Evolutionary conservation across 768 basidiomycete genomes (phyloP).

Genomic region (Suillus decipiens): DNA sequence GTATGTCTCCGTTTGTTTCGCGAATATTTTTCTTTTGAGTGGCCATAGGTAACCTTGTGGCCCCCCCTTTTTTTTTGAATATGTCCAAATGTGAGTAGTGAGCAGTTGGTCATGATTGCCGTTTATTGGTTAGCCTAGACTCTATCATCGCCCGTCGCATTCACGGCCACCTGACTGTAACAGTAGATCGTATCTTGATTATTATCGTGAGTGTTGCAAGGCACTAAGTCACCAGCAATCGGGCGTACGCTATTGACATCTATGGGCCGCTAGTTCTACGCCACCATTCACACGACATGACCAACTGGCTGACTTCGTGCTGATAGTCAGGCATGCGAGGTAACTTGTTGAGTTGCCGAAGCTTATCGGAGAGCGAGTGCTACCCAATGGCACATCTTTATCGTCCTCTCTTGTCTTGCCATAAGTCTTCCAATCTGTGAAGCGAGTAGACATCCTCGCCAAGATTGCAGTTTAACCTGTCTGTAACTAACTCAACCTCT

Average conservation of each 20-base stretch:
- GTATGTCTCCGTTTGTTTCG: background rate
- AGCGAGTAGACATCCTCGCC: background rate
- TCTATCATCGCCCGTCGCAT: background rate
- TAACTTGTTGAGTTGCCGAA: background rate
- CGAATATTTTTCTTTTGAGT: background rate
- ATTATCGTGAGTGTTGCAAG: slow-evolving; percentile 6
- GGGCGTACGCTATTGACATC: background rate
- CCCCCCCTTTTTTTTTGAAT: background rate
- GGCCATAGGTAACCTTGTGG: background rate
- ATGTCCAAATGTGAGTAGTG: background rate
- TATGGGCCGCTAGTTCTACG: background rate
- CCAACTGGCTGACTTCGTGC: background rate
- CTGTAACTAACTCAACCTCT: background rate
- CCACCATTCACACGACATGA: slow-evolving; percentile 1
- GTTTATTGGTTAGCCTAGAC: background rate
- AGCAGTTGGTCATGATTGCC: too few relatives aligned
- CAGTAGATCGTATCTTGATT: slow-evolving; percentile 1
- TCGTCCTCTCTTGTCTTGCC: background rate
- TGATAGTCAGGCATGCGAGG: background rate
- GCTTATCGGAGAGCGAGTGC: background rate
- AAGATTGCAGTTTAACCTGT: background rate
- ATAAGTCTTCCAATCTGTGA: background rate
- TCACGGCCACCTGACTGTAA: background rate
- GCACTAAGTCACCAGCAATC: background rate
- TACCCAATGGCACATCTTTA: too few relatives aligned